Evolutionary conservation across 805 yeast species (phyloP), one percentile per base, ranked within the genome.

Genomic region (Maudiozyma pseudohumilis): DNA sequence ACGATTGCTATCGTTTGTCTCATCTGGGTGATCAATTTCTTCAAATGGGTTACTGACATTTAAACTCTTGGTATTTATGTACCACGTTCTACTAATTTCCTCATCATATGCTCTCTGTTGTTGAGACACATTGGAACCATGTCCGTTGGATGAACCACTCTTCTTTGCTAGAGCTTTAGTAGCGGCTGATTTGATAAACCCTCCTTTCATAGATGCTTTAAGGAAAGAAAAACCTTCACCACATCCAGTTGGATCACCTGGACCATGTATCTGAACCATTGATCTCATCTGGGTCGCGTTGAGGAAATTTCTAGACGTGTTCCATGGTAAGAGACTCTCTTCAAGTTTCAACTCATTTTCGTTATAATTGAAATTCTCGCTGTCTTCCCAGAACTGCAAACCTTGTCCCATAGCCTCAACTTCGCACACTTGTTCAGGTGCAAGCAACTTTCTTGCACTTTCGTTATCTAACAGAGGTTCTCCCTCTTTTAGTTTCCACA

Each of bases 221-320:
- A 88, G 67, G 47, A 89, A 82, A 8, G 95, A 85, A 47, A 83
- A 83, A 0, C 89, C 95, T 46, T 85, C 82, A 2, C 95, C 92
- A 45, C 83, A 75, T 18, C 94, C 95, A 0, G 95, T 77, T 2
- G 95, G 94, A 57, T 92, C 97, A 34, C 97, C 97, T 38, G 80
- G 88, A 11, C 96, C 96, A 54, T 85, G 85, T 19, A 92, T 73
- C 53, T 87, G 96, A 30, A 92, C 69, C 96, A 92, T 92, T 0
- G 96, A 94, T 52, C 94, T 88, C 39, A 96, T 94, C 55, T 88
- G 97, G 18, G 95, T 87, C 2, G 97, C 92, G 56, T 78, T 84
- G 38, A 88, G 76, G 53, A 92, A 92, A 59, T 92, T 92, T 43
- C 86, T 71, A 0, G 96, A 78, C n/a, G 80, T 69, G 56, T 85